Percentiles rank a stretch among this genome's conserved stretches.
These are phyloP conservation scores for Brassica carinata DNA, from an alignment of 345 rosid species.

Conservation along the genomic window DNA sequence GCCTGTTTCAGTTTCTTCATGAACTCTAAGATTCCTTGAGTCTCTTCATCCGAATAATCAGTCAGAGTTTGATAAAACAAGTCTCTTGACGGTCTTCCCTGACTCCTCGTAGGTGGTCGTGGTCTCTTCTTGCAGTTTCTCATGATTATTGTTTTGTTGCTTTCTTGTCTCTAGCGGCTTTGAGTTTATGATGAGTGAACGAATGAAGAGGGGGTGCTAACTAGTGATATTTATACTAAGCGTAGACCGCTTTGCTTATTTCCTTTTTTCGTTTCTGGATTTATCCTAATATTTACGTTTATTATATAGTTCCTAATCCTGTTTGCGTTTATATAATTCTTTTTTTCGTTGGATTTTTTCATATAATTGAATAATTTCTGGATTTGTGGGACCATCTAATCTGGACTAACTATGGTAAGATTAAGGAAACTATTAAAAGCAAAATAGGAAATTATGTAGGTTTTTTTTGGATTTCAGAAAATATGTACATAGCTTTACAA, in stretches of 20 bases:
- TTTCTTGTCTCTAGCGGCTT: background rate
- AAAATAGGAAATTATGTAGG: background rate
- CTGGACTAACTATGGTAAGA: background rate
- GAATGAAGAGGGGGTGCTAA: background rate
- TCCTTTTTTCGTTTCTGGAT: background rate
- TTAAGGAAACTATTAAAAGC: background rate
- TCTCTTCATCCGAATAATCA: slow-evolving; percentile 11
- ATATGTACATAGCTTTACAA: background rate
- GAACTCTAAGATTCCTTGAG: background rate
- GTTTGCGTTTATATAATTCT: background rate
- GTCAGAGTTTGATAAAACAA: background rate
- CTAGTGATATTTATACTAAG: background rate
- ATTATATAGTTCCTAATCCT: background rate
- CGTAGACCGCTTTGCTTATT: background rate
- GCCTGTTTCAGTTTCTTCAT: background rate
- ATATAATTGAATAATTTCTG: background rate
- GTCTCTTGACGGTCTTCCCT: background rate
- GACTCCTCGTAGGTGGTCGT: background rate
- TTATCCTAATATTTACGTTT: background rate
- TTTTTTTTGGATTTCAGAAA: background rate
- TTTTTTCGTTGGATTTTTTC: background rate
- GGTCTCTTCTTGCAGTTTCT: background rate
- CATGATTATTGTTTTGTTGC: background rate
- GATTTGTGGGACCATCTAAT: background rate
- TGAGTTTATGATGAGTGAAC: background rate